phyloP scores from a whole-genome alignment of 805 yeast species.

The Candida tammaniensis region DNA sequence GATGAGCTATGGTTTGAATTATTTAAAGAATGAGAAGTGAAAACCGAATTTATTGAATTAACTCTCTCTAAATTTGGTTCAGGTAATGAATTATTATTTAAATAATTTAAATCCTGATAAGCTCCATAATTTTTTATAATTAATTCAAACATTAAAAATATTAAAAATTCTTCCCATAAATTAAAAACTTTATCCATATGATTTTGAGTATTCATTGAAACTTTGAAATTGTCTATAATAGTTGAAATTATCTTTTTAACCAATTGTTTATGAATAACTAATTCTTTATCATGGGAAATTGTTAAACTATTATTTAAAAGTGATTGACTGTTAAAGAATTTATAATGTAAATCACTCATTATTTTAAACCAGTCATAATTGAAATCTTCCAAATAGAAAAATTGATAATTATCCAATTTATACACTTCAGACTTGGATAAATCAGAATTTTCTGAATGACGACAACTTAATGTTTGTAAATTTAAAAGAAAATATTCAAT shows the following conservation, averaged over 20 bases:
- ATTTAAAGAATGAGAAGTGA: conserved; percentile 2
- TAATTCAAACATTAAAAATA: conserved; percentile 16
- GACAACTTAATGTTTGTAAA: conserved; percentile 8
- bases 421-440: conserved; percentile 6
- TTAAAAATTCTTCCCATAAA: conserved; percentile 21
- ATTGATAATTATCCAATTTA: conserved; percentile 11
- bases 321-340: conserved; percentile 15
- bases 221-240: conserved; percentile 17
- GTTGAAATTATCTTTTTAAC: conserved; percentile 15
- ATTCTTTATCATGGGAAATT: conserved; percentile 6
- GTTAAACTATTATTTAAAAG: conserved; percentile 8
- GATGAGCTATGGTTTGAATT: conserved; percentile 1
- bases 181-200: conserved; percentile 10
- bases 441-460: conserved; percentile 1
- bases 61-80: conserved; percentile 12
- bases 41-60: conserved; percentile 6
- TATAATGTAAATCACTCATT: conserved; percentile 17
- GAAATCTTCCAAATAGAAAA: conserved; percentile 21
- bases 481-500: conserved; percentile 22
- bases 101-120: conserved; percentile 2
- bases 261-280: conserved; percentile 12
- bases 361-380: conserved; percentile 20
- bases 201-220: conserved; percentile 9
- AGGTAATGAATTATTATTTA: conserved; percentile 5
- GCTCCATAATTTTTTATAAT: conserved; percentile 10